phyloP scores from a whole-genome alignment of 352 stramenopile genomes.

The Phytophthora rubi region DNA sequence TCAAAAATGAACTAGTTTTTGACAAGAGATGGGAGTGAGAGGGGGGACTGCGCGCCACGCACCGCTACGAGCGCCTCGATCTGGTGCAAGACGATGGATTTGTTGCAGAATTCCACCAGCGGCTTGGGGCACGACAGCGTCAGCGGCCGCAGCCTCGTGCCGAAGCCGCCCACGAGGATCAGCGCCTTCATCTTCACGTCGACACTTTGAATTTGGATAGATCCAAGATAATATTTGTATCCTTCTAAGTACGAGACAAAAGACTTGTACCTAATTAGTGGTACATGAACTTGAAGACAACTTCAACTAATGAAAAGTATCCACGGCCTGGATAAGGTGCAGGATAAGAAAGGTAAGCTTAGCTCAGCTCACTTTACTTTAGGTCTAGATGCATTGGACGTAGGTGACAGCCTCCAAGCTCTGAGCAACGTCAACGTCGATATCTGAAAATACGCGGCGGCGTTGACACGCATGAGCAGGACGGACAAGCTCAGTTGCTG shows the following conservation, averaged over 20 bases:
- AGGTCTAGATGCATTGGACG: neutral
- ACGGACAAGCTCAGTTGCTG: neutral
- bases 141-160: conserved; percentile 88
- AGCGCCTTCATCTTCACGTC: conserved; percentile 83
- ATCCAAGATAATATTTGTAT: neutral
- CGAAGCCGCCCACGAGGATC: conserved; percentile 91
- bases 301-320: neutral
- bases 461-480: conserved; percentile 1
- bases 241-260: conserved; percentile 1
- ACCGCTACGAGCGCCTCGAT: conserved; percentile 88
- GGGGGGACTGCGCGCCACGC: neutral
- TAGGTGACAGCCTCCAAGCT: conserved; percentile 6
- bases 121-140: conserved; percentile 91
- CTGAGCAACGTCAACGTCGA: conserved; percentile 12
- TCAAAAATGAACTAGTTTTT: neutral
- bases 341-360: neutral
- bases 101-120: conserved; percentile 93
- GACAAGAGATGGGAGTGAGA: neutral
- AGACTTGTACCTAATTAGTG: neutral
- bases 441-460: conserved; percentile 17
- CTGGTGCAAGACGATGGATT: conserved; percentile 90
- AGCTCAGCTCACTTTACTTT: neutral
- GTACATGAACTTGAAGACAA: conserved; percentile 2
- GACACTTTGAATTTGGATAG: neutral
- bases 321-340: neutral